These are phyloP conservation scores for Lojkania enalia DNA, from an alignment of 2,329 filamentous ascomycete genomes.

Conservation along the genomic window DNA sequence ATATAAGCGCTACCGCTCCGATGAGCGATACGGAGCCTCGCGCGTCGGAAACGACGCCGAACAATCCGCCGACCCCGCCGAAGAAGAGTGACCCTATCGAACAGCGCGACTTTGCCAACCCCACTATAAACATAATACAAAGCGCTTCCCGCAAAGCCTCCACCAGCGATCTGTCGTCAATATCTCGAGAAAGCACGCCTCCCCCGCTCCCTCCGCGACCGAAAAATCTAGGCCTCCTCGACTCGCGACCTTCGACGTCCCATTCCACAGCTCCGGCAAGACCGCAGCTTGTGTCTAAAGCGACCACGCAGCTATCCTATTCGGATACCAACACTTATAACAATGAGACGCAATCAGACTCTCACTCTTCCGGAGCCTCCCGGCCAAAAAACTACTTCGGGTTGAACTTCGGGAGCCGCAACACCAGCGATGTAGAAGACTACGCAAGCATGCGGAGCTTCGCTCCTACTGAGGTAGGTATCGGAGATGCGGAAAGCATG, in stretches of 20 bases:
- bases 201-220: slow-evolving; percentile 62
- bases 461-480: slow-evolving; percentile 63
- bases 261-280: slow-evolving; percentile 47
- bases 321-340: slow-evolving; percentile 76
- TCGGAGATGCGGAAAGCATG: slow-evolving; percentile 78
- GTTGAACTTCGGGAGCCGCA: slow-evolving; percentile 46
- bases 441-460: slow-evolving; percentile 68
- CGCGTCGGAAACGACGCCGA: not conserved
- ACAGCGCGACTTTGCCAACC: slow-evolving; percentile 38
- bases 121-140: slow-evolving; percentile 38
- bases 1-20: not conserved
- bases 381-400: slow-evolving; percentile 45
- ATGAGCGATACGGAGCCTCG: not conserved
- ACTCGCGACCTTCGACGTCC: slow-evolving; percentile 43
- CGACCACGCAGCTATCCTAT: slow-evolving; percentile 83
- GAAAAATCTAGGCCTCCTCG: slow-evolving; percentile 38
- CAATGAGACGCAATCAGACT: slow-evolving; percentile 50
- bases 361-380: slow-evolving; percentile 34
- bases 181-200: slow-evolving; percentile 51
- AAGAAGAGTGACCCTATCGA: slow-evolving; percentile 23
- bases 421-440: slow-evolving; percentile 63
- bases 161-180: slow-evolving; percentile 23
- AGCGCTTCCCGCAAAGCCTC: slow-evolving; percentile 31
- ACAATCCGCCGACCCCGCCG: not conserved
- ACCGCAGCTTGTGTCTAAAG: slow-evolving; percentile 59